Evolutionary conservation across 106 monocot species (phyloP).

Genomic region (Gastrodia elata): DNA sequence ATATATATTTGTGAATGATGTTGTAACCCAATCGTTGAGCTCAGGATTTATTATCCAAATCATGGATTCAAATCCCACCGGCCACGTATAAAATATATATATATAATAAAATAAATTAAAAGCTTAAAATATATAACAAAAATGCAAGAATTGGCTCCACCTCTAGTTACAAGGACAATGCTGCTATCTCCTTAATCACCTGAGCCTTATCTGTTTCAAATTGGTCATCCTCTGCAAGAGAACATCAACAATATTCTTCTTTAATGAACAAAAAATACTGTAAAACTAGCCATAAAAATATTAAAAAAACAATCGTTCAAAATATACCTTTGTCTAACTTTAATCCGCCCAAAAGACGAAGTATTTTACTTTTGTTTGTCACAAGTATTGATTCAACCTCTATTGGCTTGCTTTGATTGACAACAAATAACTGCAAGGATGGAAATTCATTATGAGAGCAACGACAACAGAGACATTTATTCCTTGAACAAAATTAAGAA

Average conservation of each 20-base stretch:
- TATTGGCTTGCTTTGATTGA: conserved; percentile 78
- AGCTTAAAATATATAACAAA: too few species aligned
- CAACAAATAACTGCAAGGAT: conserved; percentile 61
- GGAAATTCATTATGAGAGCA: not conserved
- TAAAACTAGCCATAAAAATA: not conserved
- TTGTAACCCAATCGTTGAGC: too few species aligned
- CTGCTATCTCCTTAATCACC: conserved; percentile 41
- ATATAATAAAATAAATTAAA: too few species aligned
- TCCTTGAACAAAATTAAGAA: not conserved
- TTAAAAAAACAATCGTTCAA: not conserved
- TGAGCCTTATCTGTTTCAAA: conserved; percentile 63
- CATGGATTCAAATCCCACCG: too few species aligned
- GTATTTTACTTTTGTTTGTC: conserved; percentile 78
- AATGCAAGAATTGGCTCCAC: not conserved
- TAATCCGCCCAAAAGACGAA: conserved; percentile 57
- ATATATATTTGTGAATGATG: too few species aligned
- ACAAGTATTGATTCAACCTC: conserved; percentile 67
- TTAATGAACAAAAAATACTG: too few species aligned
- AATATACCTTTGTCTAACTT: conserved; percentile 81
- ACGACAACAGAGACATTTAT: not conserved
- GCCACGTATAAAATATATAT: too few species aligned
- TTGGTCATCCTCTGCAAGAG: conserved; percentile 44
- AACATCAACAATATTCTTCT: not conserved
- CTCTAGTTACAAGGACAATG: not conserved
- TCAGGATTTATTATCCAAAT: too few species aligned